Base-by-base conservation (phyloP, 208 protist genomes). In the Leishmania gerbilli region DNA sequence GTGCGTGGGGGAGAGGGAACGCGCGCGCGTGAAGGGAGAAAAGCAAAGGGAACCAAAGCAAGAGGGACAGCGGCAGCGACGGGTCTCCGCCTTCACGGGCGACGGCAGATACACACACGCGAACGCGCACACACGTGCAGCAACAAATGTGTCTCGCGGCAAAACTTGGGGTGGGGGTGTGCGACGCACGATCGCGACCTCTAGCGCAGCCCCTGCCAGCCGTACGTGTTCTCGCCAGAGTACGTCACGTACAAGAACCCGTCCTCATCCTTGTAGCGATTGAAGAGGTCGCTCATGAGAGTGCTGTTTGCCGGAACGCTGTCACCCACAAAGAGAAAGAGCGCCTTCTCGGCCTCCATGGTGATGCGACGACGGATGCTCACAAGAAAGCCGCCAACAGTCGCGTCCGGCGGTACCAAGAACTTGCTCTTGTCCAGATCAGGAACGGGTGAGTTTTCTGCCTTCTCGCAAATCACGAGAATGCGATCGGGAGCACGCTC, bases 311-410 rank as follows among this genome's bases (percentile, higher is more conserved):
- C 88, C 17, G 97, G 96, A 15, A 99, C 84, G 7, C 86, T 91
- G 79, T 98, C 97, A 51, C 95, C 95, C 21, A 99, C 91, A 80
- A 98, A 99, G 58, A 99, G 88, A 85, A 98, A 99, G 62, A 99
- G 96, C 7, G 95, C 95, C 82, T 98, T 97, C 62, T 98, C 96
- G 21, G 96, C 84, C 34, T 91, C 83, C 60, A 99, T 80, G 58
- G 95, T 97, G 76, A 99, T 98, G 51, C 97, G 90, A 81, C 98
- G 98, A 40, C 97, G 91, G 69, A 99, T 96, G 68, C 98, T 95
- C 80, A 98, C 95, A 17, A 99, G 91, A 80, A 99, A 99, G 76
- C 98, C 94, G 24, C 96, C 97, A 40, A 99, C 94, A 1, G 95
- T 98, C 19, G 98, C 88, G 76, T 97, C 92, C 37, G 89, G 87